Evolutionary conservation across 306 rosid species (phyloP).

Genomic region (Chamaecrista fasciculata): DNA sequence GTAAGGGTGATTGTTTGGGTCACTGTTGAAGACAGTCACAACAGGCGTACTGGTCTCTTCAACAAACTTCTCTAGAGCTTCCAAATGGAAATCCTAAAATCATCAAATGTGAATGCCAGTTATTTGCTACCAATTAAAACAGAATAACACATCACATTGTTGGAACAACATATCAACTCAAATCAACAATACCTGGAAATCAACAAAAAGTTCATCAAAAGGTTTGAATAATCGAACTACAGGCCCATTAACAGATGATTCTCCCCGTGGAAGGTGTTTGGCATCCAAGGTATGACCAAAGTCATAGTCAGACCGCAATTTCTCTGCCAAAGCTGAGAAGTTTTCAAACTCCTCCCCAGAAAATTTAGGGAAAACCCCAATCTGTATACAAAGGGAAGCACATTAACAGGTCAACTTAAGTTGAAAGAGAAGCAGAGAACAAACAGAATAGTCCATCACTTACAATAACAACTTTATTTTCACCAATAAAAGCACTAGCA

Average conservation of each 20-base stretch:
- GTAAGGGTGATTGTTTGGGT: conserved; percentile 66
- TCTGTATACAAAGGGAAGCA: conserved; percentile 43
- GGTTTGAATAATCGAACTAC: conserved; percentile 82
- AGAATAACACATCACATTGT: not conserved
- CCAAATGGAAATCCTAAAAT: conserved; percentile 68
- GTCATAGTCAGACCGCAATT: conserved; percentile 78
- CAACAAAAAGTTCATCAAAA: conserved; percentile 84
- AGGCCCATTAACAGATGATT: conserved; percentile 74
- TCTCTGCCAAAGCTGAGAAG: conserved; percentile 61
- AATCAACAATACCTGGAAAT: conserved; percentile 56
- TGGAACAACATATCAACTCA: not conserved
- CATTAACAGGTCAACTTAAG: not conserved
- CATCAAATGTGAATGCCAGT: conserved; percentile 7
- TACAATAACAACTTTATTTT: conserved; percentile 67
- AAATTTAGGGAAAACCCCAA: conserved; percentile 73
- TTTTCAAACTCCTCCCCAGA: conserved; percentile 81
- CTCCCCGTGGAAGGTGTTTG: conserved; percentile 88
- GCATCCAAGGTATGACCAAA: conserved; percentile 84
- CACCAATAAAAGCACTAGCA: conserved; percentile 53
- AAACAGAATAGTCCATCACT: conserved; percentile 26
- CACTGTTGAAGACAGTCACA: conserved; percentile 66
- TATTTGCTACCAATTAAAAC: not conserved
- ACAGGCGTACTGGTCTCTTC: conserved; percentile 60
- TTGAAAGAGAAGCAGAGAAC: conserved; percentile 3
- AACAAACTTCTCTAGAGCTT: conserved; percentile 69